phyloP scores from a whole-genome alignment of 2,329 filamentous ascomycete species.

The Fusarium zealandicum region DNA sequence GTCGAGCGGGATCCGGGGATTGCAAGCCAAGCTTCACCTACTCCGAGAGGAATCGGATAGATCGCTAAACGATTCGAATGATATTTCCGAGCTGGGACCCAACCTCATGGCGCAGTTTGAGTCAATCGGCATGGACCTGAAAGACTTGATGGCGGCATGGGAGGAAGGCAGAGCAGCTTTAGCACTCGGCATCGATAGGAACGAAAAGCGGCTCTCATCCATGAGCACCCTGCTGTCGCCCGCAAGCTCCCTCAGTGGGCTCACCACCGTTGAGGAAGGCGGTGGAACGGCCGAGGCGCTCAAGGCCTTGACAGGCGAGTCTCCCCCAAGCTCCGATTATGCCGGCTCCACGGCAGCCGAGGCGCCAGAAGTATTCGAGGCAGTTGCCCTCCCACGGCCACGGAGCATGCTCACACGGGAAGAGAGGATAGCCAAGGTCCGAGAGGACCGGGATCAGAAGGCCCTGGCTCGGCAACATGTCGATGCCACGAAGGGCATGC shows the following conservation, averaged over 20 bases:
- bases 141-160: conserved; percentile 82
- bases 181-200: conserved; percentile 80
- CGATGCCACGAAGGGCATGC: conserved; percentile 87
- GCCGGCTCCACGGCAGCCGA: conserved; percentile 67
- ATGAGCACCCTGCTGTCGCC: conserved; percentile 67
- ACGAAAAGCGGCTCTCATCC: conserved; percentile 73
- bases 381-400: conserved; percentile 76
- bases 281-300: conserved; percentile 67
- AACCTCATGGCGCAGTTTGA: conserved; percentile 91
- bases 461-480: conserved; percentile 74
- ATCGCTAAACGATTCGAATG: conserved; percentile 75
- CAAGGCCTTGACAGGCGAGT: conserved; percentile 78
- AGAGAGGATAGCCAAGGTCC: conserved; percentile 86
- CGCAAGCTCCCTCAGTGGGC: conserved; percentile 69
- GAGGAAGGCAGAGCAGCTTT: conserved; percentile 86
- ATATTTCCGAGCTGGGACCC: conserved; percentile 77
- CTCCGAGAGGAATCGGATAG: conserved; percentile 88
- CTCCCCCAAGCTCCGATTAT: conserved; percentile 59
- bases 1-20: conserved; percentile 85
- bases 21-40: conserved; percentile 94
- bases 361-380: conserved; percentile 87
- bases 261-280: conserved; percentile 66
- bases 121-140: conserved; percentile 87
- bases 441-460: conserved; percentile 82
- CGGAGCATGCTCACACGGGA: conserved; percentile 79